phyloP scores from a whole-genome alignment of 2,329 filamentous ascomycete species.

The Tolypocladium pustulatum region DNA sequence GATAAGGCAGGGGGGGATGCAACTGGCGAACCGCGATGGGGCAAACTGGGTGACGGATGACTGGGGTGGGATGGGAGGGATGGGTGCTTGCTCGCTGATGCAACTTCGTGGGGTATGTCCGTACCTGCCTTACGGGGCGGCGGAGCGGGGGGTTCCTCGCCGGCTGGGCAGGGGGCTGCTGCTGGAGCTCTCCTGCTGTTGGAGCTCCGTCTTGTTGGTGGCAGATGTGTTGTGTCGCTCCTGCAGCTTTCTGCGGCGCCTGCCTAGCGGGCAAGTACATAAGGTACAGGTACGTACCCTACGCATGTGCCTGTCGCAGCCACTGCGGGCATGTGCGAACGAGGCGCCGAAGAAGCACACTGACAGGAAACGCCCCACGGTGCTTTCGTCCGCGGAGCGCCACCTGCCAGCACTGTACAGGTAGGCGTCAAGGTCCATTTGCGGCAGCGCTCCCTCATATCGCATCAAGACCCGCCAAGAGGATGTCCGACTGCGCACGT shows the following conservation, averaged over 20 bases:
- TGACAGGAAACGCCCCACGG: not conserved
- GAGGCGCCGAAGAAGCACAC: not conserved
- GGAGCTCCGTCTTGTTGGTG: not conserved
- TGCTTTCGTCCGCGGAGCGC: not conserved
- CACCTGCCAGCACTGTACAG: not conserved
- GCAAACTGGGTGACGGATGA: not conserved
- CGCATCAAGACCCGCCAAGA: not conserved
- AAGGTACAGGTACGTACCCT: not conserved
- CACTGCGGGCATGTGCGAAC: not conserved
- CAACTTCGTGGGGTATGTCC: conserved; percentile 1
- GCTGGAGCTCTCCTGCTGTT: not conserved
- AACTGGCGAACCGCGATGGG: not conserved
- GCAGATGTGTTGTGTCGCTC: not conserved
- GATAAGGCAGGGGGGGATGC: not conserved
- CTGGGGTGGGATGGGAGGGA: not conserved
- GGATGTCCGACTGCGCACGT: no score
- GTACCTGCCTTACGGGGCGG: conserved; percentile 4
- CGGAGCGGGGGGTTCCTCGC: not conserved
- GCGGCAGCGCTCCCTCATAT: not conserved
- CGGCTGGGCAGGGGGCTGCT: not conserved
- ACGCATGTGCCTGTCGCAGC: not conserved
- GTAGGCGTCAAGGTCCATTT: no score
- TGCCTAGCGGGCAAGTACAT: not conserved
- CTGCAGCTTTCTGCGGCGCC: not conserved
- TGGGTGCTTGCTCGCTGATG: not conserved